Percentiles rank a stretch among this genome's conserved stretches.
Evolutionary conservation across 257 asterid species (phyloP).

Genomic region (Gardenia jasminoides): DNA sequence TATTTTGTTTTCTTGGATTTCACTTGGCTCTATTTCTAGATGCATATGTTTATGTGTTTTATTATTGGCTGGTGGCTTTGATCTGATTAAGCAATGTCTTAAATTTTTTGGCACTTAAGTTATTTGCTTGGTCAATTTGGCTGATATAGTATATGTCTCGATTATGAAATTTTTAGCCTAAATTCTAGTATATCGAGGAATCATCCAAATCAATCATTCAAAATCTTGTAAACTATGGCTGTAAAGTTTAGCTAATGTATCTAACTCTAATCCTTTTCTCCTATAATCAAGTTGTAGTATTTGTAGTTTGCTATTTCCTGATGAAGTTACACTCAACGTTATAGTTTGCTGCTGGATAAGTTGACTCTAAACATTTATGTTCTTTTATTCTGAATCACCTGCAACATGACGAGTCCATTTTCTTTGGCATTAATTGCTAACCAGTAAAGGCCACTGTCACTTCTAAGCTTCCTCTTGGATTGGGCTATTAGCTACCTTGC

Average conservation of each 20-base stretch:
- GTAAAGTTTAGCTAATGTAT: neutral
- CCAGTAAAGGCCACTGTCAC: constrained; percentile 77
- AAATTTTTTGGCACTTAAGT: no score
- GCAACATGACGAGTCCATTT: constrained; percentile 18
- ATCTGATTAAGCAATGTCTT: no score
- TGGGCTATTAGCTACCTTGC: constrained; percentile 87
- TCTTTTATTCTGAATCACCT: neutral
- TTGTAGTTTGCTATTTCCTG: constrained; percentile 6
- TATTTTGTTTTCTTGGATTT: no score
- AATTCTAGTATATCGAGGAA: neutral
- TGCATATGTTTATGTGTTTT: no score
- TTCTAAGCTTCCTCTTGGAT: constrained; percentile 92
- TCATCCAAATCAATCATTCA: neutral
- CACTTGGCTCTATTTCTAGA: no score
- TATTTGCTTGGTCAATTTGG: neutral
- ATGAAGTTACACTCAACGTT: constrained; percentile 1
- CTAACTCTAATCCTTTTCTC: neutral
- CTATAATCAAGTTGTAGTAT: neutral
- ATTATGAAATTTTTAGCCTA: no score
- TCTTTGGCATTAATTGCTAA: constrained; percentile 51
- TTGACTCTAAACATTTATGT: constrained; percentile 1
- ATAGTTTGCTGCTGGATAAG: no score
- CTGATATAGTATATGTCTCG: no score
- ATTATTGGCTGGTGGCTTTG: no score
- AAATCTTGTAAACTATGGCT: neutral